Evolutionary conservation across 2,329 filamentous ascomycete genomes (phyloP), one percentile per base, ranked within the genome.

Genomic region (Teratosphaeriaceae sp.): DNA sequence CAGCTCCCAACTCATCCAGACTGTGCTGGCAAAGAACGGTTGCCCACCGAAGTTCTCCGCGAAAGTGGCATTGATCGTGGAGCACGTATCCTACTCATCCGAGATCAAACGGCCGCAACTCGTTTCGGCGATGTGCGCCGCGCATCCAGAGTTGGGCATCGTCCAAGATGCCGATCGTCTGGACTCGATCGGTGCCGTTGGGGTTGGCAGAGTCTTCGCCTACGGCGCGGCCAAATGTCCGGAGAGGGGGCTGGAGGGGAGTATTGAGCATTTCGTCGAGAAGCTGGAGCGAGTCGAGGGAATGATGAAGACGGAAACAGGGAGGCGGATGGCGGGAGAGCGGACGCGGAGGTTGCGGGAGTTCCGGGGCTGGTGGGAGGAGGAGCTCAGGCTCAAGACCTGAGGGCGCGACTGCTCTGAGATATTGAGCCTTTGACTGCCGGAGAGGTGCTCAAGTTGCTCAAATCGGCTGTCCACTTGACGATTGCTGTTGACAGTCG

Each of bases 111-210:
- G 88, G 57, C 82, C 83, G 1, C 53, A 61, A 21, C 65, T 67
- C 11, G 80, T 87, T 7, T 64, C 64, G n/a, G 64, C 67, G 1
- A 70, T 89, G n/a, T 70, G 94, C n/a, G 61, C 60, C 5, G 58
- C 66, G 22, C 71, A 85, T 60, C 86, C 86, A 1, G 87, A 92
- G 63, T 69, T 92, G 24, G 88, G 79, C 0, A 78, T 94, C 37
- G 88, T 96, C 23, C 89, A 96, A 66, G 90, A 96, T 64, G 89
- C 89, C 3, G 90, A 96, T 68, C 75, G 89, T 5, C 71, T 97
- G n/a, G 90, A 97, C 66, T 85, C 88, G 3, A 81, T 96, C 38
- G 90, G 89, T 1, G 87, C 85, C 0, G 78, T 96, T 22, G 90
- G 90, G 0, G 82, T 95, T 44, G 89, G 79, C 2, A 72, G 90